Percentiles rank a stretch among this genome's conserved stretches.
Conservation (phyloP, 108 stramenopile genomes). For the Conticribra guillardii region DNA sequence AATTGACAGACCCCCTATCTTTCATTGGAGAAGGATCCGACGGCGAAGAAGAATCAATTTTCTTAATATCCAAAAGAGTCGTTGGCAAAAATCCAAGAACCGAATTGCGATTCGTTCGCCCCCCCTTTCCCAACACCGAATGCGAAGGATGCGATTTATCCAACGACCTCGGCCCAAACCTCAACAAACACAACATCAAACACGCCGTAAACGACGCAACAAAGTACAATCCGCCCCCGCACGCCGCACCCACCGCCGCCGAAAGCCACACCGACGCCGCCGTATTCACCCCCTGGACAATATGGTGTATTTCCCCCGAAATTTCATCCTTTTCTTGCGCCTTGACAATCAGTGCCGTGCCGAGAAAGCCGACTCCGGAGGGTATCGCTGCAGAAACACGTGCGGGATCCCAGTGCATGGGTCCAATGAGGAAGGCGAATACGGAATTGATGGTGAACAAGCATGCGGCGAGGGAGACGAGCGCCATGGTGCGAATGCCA, state of each 20-base stretch:
- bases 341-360: constrained; percentile 81
- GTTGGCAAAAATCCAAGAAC: too few species aligned
- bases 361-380: constrained; percentile 80
- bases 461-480: constrained; percentile 85
- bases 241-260: constrained; percentile 74
- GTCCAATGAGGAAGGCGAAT: constrained; percentile 82
- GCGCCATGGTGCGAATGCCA: constrained; percentile 90
- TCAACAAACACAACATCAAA: constrained; percentile 77
- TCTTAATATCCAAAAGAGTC: too few species aligned
- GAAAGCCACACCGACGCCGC: constrained; percentile 75
- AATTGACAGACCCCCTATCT: too few species aligned
- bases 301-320: constrained; percentile 39
- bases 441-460: constrained; percentile 84
- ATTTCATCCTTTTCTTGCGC: constrained; percentile 47
- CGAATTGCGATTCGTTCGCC: too few species aligned
- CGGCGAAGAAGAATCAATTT: too few species aligned
- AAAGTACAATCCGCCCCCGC: constrained; percentile 83
- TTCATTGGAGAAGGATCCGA: too few species aligned
- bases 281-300: constrained; percentile 75
- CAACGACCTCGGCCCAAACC: constrained; percentile 72
- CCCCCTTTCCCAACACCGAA: too few species aligned
- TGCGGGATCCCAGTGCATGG: constrained; percentile 74
- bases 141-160: too few species aligned
- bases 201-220: constrained; percentile 70
- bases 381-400: constrained; percentile 80